A percentile compares a stretch with the other conserved stretches of the same genome.
phyloP scores from a whole-genome alignment of 2,329 filamentous ascomycete species.

The Bertia moriformis region DNA sequence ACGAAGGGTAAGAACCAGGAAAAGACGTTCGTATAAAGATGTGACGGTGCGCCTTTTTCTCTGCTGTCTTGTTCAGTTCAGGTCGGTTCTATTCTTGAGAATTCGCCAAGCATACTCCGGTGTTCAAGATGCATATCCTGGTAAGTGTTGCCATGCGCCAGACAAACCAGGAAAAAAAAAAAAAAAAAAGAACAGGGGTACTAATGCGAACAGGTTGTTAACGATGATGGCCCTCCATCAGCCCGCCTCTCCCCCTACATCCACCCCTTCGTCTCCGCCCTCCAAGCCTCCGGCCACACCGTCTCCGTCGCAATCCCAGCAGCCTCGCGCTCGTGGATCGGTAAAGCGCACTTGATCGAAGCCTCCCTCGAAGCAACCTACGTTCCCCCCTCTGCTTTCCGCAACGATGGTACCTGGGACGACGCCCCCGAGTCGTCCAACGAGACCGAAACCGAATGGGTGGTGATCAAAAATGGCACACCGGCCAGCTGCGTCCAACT shows the following conservation, averaged over 20 bases:
- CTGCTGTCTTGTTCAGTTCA: background rate
- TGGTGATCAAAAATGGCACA: constrained; percentile 37
- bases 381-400: background rate
- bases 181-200: background rate
- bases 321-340: constrained; percentile 62
- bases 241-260: constrained; percentile 43
- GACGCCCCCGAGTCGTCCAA: constrained; percentile 19
- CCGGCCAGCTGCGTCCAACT: constrained; percentile 45
- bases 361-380: constrained; percentile 31
- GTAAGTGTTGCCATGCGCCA: background rate
- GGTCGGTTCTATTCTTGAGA: background rate
- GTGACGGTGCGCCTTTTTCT: background rate
- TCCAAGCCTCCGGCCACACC: constrained; percentile 44
- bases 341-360: constrained; percentile 62
- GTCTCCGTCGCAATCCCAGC: constrained; percentile 59
- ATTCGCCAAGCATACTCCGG: background rate
- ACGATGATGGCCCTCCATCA: constrained; percentile 46
- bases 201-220: constrained; percentile 16
- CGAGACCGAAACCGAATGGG: constrained; percentile 38
- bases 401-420: constrained; percentile 1
- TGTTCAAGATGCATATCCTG: background rate
- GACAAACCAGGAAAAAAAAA: background rate
- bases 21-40: background rate
- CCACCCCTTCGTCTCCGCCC: constrained; percentile 34
- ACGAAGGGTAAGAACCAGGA: background rate